Evolutionary conservation across 768 basidiomycete species (phyloP).

Genomic region (Gautieria morchelliformis): DNA sequence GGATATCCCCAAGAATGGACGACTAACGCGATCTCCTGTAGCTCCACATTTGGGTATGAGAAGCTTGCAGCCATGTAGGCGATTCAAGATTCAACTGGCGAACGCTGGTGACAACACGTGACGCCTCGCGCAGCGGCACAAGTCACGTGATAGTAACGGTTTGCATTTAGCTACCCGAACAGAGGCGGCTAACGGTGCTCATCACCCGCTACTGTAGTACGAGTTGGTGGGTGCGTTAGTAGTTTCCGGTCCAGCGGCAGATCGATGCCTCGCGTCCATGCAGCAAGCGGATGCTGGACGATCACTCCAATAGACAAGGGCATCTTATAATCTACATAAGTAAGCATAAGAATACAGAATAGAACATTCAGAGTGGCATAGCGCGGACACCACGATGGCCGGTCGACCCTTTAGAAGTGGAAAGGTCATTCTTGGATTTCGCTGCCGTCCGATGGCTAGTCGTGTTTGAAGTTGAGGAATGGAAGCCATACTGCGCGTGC

Average conservation of each 20-base stretch:
- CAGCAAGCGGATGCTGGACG: too few relatives aligned
- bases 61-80: background rate
- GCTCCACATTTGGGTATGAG: slow-evolving; percentile 2
- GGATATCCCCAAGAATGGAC: slow-evolving; percentile 7
- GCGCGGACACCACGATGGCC: background rate
- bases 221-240: too few relatives aligned
- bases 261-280: too few relatives aligned
- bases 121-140: background rate
- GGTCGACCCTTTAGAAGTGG: background rate
- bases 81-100: too few relatives aligned
- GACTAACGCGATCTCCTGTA: slow-evolving; percentile 3
- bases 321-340: background rate
- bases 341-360: background rate
- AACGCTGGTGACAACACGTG: background rate
- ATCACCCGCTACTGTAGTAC: too few relatives aligned
- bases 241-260: too few relatives aligned
- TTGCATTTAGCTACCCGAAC: too few relatives aligned
- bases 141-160: background rate
- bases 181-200: too few relatives aligned
- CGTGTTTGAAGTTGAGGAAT: background rate
- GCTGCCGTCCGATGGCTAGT: background rate
- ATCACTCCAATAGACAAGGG: too few relatives aligned
- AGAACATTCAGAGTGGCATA: background rate
- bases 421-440: background rate
- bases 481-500: slow-evolving; percentile 5